Evolutionary conservation across 768 basidiomycete species (phyloP).

Genomic region (Russula dissimulans): DNA sequence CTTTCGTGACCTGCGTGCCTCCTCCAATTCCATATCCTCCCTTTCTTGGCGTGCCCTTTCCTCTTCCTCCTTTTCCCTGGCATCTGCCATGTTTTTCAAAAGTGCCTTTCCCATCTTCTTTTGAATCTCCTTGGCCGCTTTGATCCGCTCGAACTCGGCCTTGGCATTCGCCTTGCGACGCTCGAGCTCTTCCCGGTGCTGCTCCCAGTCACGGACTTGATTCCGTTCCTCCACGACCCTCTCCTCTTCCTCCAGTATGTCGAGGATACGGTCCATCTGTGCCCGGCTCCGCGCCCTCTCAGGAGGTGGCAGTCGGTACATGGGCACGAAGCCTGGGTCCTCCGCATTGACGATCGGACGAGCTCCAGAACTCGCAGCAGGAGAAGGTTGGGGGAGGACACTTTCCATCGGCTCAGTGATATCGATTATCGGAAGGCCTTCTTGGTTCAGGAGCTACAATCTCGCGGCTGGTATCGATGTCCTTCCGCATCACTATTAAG

Average conservation of each 20-base stretch:
- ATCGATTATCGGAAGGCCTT: slow-evolving; percentile 72
- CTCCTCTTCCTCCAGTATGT: slow-evolving; percentile 67
- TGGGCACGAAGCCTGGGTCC: slow-evolving; percentile 39
- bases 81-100: slow-evolving; percentile 36
- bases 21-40: slow-evolving; percentile 23
- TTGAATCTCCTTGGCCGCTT: slow-evolving; percentile 43
- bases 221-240: slow-evolving; percentile 34
- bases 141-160: slow-evolving; percentile 32
- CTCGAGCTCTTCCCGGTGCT: slow-evolving; percentile 38
- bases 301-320: slow-evolving; percentile 36
- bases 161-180: slow-evolving; percentile 42
- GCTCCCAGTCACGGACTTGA: slow-evolving; percentile 33
- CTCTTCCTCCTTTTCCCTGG: slow-evolving; percentile 32
- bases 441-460: slow-evolving; percentile 58
- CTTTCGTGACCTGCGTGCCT: slow-evolving; percentile 27
- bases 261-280: slow-evolving; percentile 57
- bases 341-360: slow-evolving; percentile 22
- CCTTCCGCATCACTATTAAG: slow-evolving; percentile 5
- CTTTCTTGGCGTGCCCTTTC: slow-evolving; percentile 26
- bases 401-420: slow-evolving; percentile 46
- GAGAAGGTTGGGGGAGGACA: slow-evolving; percentile 20
- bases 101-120: slow-evolving; percentile 74
- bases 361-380: slow-evolving; percentile 1
- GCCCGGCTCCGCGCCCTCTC: slow-evolving; percentile 43
- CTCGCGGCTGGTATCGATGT: slow-evolving; percentile 19